phyloP scores from a whole-genome alignment of 345 rosid species.

The Dovyalis caffra region DNA sequence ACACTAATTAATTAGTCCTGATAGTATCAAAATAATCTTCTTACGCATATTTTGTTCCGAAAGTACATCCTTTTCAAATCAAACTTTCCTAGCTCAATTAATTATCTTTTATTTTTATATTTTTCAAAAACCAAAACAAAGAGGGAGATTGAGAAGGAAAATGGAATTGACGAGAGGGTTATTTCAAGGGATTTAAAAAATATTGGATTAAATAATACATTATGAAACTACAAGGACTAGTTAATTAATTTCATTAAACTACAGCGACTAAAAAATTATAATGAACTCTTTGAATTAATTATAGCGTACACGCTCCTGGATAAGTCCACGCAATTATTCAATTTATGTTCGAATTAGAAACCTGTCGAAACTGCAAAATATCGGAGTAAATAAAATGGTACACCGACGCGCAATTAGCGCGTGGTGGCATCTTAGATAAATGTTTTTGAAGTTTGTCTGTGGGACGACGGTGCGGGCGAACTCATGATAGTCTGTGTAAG shows the following conservation, averaged over 20 bases:
- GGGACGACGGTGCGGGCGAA: background rate
- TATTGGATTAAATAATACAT: background rate
- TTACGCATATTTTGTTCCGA: background rate
- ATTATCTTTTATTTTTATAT: too few relatives aligned
- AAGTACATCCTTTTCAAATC: too few relatives aligned
- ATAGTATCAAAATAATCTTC: background rate
- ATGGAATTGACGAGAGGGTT: background rate
- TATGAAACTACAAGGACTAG: background rate
- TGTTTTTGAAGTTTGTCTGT: background rate
- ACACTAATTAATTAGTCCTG: background rate
- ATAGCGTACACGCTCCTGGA: background rate
- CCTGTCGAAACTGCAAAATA: background rate
- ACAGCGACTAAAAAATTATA: background rate
- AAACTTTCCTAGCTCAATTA: too few relatives aligned
- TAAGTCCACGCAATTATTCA: background rate
- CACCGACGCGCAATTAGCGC: background rate
- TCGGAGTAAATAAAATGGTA: background rate
- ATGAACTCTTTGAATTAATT: background rate
- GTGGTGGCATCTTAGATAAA: background rate
- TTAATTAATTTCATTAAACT: background rate
- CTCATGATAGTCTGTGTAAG: background rate
- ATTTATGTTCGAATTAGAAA: background rate
- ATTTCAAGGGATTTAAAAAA: background rate
- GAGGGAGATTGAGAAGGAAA: too few relatives aligned
- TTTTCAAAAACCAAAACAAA: too few relatives aligned